A percentile compares a stretch with the other conserved stretches of the same genome.
phyloP scores from a whole-genome alignment of 345 rosid genomes.

The Gossypium turneri region DNA sequence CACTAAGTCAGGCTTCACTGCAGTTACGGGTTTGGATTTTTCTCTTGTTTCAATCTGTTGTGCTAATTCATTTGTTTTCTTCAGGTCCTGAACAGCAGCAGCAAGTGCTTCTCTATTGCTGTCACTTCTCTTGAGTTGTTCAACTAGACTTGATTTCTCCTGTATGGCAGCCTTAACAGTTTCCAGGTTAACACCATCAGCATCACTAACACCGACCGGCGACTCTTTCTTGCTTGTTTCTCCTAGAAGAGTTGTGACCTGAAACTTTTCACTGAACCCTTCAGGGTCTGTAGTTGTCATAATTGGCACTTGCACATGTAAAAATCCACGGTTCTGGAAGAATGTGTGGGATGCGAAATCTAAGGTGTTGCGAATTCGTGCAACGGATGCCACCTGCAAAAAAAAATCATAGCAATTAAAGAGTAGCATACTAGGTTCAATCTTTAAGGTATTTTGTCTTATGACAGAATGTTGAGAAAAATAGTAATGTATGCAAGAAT shows the following conservation, averaged over 20 bases:
- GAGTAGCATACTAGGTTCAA: neutral
- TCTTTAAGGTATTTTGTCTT: slow-evolving; percentile 4
- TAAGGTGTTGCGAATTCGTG: slow-evolving; percentile 60
- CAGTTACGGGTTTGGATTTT: slow-evolving; percentile 30
- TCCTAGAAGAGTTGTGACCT: slow-evolving; percentile 44
- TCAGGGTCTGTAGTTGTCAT: slow-evolving; percentile 62
- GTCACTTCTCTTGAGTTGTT: slow-evolving; percentile 72
- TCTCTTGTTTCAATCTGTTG: slow-evolving; percentile 57
- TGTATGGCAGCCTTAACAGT: slow-evolving; percentile 54
- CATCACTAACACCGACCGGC: slow-evolving; percentile 15
- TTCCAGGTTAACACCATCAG: slow-evolving; percentile 45
- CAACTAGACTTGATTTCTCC: slow-evolving; percentile 57
- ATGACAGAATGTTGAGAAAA: neutral
- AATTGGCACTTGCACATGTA: slow-evolving; percentile 70
- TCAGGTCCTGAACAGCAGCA: slow-evolving; percentile 65
- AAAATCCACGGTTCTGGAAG: slow-evolving; percentile 64
- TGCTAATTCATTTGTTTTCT: slow-evolving; percentile 61
- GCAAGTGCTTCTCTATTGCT: slow-evolving; percentile 73
- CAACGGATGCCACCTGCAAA: slow-evolving; percentile 71
- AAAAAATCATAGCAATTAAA: slow-evolving; percentile 2
- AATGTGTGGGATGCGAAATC: slow-evolving; percentile 63
- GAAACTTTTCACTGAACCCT: slow-evolving; percentile 61
- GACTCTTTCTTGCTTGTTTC: slow-evolving; percentile 37
- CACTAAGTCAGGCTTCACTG: slow-evolving; percentile 32
- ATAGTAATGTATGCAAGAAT: slow-evolving; percentile 14